Base-by-base conservation (phyloP, 2,329 filamentous ascomycete genomes). In the Tolypocladium paradoxum region DNA sequence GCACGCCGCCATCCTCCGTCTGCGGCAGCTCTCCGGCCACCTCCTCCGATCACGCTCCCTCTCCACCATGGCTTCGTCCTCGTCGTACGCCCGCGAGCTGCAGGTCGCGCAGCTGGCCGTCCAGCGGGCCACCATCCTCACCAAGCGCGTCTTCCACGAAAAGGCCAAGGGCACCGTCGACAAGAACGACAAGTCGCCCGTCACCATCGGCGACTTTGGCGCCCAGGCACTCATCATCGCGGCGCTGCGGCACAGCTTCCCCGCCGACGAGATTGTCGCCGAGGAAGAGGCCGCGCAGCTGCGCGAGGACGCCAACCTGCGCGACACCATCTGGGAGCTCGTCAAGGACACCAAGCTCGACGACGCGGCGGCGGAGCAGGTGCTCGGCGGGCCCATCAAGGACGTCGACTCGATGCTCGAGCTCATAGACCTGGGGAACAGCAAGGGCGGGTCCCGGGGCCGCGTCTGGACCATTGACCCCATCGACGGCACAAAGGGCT, bases 401-500 rank as follows among this genome's bases (percentile, higher is more conserved):
- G 81, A 75, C 61, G 79, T 82, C 54, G 83, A 89, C 54, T 74
- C 76, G 38, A 84, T 88, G 83, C 68, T 87, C 56, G 75, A 81
- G 58, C 72, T 84, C 38, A 83, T 89, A 59, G 85, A 88, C 72
- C 70, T 71, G 56, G 85, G 85, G 43, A 81, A 80, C 66, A 88
- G 84, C 70, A 72, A 79, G 54, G 90, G 90, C 55, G 90, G 90
- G 31, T 69, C 73, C 56, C 78, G 75, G 59, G 90, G 90, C 57
- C 79, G 93, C 60, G 89, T 97, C 69, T 99, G 93, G 93, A 88
- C 92, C 40, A 84, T 99, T 54, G 93, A 99, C 70, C 93, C 93
- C 55, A 96, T 99, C 57, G 93, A 99, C 70, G 93, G 93, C 60
- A 99, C 93, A 52, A 96, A 96, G 74, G 95, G 93, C 33, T 99